These are phyloP conservation scores for Apostasia shenzhenica DNA, from an alignment of 106 monocot species.

Conservation along the genomic window DNA sequence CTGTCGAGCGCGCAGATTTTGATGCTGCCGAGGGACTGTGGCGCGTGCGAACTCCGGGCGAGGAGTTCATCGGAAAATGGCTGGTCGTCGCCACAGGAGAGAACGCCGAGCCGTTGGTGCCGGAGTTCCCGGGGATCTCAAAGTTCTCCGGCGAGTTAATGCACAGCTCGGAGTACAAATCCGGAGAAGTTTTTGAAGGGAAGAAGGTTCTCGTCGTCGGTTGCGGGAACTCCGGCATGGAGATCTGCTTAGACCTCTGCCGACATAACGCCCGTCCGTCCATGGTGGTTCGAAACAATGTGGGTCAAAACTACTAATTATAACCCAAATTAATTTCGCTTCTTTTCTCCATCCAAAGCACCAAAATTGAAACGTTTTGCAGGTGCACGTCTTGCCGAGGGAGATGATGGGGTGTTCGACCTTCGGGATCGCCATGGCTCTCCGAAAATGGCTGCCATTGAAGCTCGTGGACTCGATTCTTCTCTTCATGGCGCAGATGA, in stretches of 20 bases:
- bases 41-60: conserved; percentile 29
- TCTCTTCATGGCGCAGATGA: conserved; percentile 36
- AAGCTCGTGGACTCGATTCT: conserved; percentile 67
- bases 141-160: conserved; percentile 46
- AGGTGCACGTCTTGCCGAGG: conserved; percentile 91
- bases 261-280: conserved; percentile 57
- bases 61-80: conserved; percentile 49
- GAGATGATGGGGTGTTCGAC: conserved; percentile 84
- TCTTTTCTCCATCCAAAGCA: background rate
- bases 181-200: conserved; percentile 39
- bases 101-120: conserved; percentile 63
- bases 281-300: conserved; percentile 78
- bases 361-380: background rate
- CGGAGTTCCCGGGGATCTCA: conserved; percentile 42
- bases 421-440: conserved; percentile 77
- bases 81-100: conserved; percentile 90
- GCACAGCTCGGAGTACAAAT: conserved; percentile 66
- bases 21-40: conserved; percentile 27
- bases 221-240: conserved; percentile 96
- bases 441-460: conserved; percentile 74
- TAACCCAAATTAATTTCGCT: no score
- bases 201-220: conserved; percentile 79
- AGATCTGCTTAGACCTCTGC: conserved; percentile 83
- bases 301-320: conserved; percentile 2
- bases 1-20: conserved; percentile 43